Evolutionary conservation across 805 yeast genomes (phyloP).

Genomic region (Zygotorulaspora danielsina): DNA sequence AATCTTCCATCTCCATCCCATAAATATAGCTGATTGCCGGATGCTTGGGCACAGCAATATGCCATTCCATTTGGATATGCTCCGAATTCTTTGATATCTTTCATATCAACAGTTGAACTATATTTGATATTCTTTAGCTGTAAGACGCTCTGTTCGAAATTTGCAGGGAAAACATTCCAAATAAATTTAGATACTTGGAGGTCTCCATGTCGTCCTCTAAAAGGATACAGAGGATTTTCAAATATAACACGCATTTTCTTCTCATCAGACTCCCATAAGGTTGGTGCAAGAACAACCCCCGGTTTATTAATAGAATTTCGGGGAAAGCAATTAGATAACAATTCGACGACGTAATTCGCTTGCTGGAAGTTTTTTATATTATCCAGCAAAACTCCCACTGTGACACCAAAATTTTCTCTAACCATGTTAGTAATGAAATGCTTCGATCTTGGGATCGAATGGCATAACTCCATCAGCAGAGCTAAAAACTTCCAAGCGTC

Average conservation of each 20-base stretch:
- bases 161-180: conserved; percentile 9
- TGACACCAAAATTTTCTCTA: conserved; percentile 9
- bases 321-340: conserved; percentile 21
- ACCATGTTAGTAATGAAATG: conserved; percentile 13
- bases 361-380: conserved; percentile 20
- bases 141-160: conserved; percentile 4
- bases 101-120: conserved; percentile 6
- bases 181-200: conserved; percentile 14
- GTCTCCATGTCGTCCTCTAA: conserved; percentile 16
- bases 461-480: conserved; percentile 12
- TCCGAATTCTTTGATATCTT: conserved; percentile 4
- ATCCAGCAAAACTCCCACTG: conserved; percentile 18
- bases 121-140: conserved; percentile 6
- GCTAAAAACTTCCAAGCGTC: conserved; percentile 24
- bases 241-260: conserved; percentile 17
- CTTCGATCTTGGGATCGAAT: conserved; percentile 13
- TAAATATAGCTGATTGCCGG: conserved; percentile 14
- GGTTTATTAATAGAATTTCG: conserved; percentile 12
- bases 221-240: conserved; percentile 17
- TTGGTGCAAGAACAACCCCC: conserved; percentile 16
- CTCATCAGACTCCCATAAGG: conserved; percentile 16
- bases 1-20: conserved; percentile 19
- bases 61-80: background rate
- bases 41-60: conserved; percentile 15
- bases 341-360: conserved; percentile 18